These are phyloP conservation scores for Diaporthe sp. DNA, from an alignment of 2,329 filamentous ascomycete species.

Conservation along the genomic window DNA sequence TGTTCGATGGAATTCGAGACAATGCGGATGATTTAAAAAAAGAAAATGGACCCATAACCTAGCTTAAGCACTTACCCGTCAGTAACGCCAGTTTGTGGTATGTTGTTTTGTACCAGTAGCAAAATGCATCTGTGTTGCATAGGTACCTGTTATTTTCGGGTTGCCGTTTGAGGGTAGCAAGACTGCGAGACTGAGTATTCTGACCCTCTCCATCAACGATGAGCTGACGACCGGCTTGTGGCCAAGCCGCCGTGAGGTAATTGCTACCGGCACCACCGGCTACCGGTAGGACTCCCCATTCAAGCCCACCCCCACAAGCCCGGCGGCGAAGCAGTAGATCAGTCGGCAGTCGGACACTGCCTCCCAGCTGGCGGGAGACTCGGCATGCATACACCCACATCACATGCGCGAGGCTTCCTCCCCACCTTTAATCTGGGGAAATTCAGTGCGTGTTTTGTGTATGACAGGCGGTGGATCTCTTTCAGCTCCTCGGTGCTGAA, in stretches of 20 bases:
- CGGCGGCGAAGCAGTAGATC: background rate
- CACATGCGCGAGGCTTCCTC: background rate
- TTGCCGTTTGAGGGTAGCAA: background rate
- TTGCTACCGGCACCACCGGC: background rate
- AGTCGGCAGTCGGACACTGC: background rate
- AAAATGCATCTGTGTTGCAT: background rate
- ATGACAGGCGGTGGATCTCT: background rate
- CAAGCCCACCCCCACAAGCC: background rate
- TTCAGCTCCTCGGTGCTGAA: background rate
- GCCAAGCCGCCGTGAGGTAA: background rate
- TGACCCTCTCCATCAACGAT: background rate
- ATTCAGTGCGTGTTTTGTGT: background rate
- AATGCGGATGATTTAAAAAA: background rate
- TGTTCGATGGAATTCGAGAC: background rate
- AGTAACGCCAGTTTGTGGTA: background rate
- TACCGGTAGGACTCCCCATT: background rate
- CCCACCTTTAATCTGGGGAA: constrained; percentile 8
- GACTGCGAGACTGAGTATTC: background rate
- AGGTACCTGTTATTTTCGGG: background rate
- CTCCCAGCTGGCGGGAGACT: background rate
- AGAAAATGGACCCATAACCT: background rate
- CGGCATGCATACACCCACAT: background rate
- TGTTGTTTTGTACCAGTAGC: background rate
- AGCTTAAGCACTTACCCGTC: background rate
- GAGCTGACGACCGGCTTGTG: background rate